Conservation (phyloP, 768 basidiomycete genomes). For the Leucocoprinus birnbaumii region DNA sequence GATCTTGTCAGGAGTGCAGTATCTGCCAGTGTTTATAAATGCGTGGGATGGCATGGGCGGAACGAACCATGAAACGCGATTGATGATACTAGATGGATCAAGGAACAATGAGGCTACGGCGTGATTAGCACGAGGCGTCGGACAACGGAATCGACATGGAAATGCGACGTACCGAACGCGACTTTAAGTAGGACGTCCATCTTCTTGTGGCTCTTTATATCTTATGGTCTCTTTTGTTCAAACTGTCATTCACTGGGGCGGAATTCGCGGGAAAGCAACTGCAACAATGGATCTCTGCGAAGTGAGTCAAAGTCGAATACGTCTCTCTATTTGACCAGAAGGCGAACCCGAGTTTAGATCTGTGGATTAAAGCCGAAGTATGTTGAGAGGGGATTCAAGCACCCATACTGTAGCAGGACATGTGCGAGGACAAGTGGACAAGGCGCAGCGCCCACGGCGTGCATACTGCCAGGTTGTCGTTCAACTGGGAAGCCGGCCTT, state of each 20-base stretch:
- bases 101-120: conserved; percentile 34
- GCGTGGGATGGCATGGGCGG: conserved; percentile 11
- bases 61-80: conserved; percentile 21
- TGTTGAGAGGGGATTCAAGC: conserved; percentile 55
- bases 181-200: conserved; percentile 21
- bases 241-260: conserved; percentile 37
- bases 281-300: conserved; percentile 42
- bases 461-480: conserved; percentile 49
- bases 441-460: conserved; percentile 35
- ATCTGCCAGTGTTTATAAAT: conserved; percentile 27
- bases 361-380: conserved; percentile 62
- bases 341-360: no score
- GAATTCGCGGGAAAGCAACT: conserved; percentile 20
- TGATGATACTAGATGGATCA: conserved; percentile 14
- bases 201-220: conserved; percentile 14
- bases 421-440: conserved; percentile 48
- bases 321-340: no score
- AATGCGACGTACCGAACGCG: conserved; percentile 8
- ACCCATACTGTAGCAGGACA: conserved; percentile 59
- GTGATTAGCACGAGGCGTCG: conserved; percentile 30
- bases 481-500: conserved; percentile 47
- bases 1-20: conserved; percentile 7
- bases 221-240: conserved; percentile 40
- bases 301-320: no score
- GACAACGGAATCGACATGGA: conserved; percentile 18